Evolutionary conservation across 495 filamentous ascomycete genomes (phyloP), one percentile per base, ranked within the genome.

Genomic region (Aspergillus campestris): DNA sequence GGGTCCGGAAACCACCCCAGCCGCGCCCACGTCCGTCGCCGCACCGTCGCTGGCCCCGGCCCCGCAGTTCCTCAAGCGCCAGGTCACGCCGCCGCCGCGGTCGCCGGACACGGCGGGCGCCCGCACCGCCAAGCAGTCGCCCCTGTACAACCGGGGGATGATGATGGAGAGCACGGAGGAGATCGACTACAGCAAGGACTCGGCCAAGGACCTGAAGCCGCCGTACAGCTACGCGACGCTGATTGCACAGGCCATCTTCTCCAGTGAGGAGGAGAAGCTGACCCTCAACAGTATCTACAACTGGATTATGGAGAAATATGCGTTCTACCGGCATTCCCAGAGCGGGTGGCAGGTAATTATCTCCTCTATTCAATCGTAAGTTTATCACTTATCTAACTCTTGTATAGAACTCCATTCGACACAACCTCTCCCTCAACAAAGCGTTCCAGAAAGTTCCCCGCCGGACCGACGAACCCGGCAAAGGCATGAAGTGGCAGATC

Each of bases 401-500:
- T 37, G 13, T 30, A 11, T 53, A 92, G 84, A 98, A 98, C 53
- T 95, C 89, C 1, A 98, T 98, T 52, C 82, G 92, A 2, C 92
- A 98, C 52, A 97, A 97, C 52, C 65, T 98, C 13, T 97, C 94
- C 3, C 63, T 98, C 39, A 95, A 94, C 57, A 91, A 94, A 63
- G 78, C 81, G 0, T 98, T 98, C 61, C 79, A 84, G 50, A 97
- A 97, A 61, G 83, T 95, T 5, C 84, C 94, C 18, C 83, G 92
- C 31, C 78, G 84, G 5, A 92, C 89, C 0, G 87, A 98, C 54
- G 94, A 98, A 58, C 92, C 92, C 2, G 92, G 92, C 3, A 98
- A 98, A 67, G 92, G 92, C 18, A 95, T 95, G 90, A 95, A 96
- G 59, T 98, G 92, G 92, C 81, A 84, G 62, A 85, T 98, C 57